These are phyloP conservation scores for Xylariales sp. DNA, from an alignment of 2,329 filamentous ascomycete genomes.

Conservation along the genomic window DNA sequence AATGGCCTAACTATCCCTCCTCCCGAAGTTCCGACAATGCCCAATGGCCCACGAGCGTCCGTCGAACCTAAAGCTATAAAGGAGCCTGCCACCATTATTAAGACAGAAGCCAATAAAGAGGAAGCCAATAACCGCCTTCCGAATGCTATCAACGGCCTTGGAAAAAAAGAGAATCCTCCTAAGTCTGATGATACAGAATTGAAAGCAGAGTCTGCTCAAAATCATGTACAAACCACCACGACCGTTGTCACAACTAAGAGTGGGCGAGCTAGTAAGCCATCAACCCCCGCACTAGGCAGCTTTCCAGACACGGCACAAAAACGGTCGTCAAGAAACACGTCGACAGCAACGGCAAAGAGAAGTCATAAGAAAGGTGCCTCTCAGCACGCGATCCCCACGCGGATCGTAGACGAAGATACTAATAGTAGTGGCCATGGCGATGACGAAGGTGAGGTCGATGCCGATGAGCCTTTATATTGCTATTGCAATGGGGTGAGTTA, in stretches of 20 bases:
- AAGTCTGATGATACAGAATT: constrained; percentile 61
- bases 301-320: constrained; percentile 67
- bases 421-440: constrained; percentile 58
- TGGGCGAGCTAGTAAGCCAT: constrained; percentile 74
- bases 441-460: constrained; percentile 71
- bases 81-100: constrained; percentile 56
- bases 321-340: constrained; percentile 62
- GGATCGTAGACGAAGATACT: constrained; percentile 57
- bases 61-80: constrained; percentile 64
- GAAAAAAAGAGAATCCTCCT: constrained; percentile 57
- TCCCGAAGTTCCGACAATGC: constrained; percentile 51
- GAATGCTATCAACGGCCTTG: constrained; percentile 46
- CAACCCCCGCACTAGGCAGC: constrained; percentile 69
- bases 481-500: constrained; percentile 85
- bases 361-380: constrained; percentile 69
- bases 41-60: constrained; percentile 48
- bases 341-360: constrained; percentile 57
- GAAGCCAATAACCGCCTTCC: constrained; percentile 46
- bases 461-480: constrained; percentile 80
- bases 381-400: constrained; percentile 47
- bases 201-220: constrained; percentile 56
- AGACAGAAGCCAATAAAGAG: constrained; percentile 54
- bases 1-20: constrained; percentile 61
- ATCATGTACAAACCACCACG: constrained; percentile 51
- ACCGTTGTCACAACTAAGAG: constrained; percentile 69